Percentiles rank a stretch among this genome's conserved stretches.
Evolutionary conservation across 805 yeast species (phyloP).

Genomic region (Saitoella complicata): DNA sequence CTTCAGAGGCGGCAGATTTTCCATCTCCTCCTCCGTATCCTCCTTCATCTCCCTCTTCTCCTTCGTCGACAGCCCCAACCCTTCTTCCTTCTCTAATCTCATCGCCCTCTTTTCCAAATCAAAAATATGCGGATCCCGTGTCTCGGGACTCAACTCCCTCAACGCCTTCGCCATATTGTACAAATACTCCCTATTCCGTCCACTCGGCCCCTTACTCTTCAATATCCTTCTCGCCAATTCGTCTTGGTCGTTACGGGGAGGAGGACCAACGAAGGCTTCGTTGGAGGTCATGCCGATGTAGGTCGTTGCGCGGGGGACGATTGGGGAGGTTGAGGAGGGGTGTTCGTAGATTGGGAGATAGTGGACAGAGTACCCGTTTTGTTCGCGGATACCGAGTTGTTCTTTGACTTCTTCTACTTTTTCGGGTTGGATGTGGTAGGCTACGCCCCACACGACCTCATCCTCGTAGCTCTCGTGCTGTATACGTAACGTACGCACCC

Average conservation of each 20-base stretch:
- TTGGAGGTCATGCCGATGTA: slow-evolving; percentile 76
- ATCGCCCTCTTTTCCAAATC: slow-evolving; percentile 22
- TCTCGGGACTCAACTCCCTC: slow-evolving; percentile 23
- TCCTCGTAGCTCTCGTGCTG: neutral
- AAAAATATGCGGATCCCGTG: slow-evolving; percentile 29
- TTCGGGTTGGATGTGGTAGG: slow-evolving; percentile 59
- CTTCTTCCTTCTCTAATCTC: slow-evolving; percentile 5
- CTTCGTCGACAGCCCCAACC: neutral
- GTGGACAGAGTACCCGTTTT: slow-evolving; percentile 70
- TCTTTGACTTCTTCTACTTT: slow-evolving; percentile 43
- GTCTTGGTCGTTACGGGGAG: slow-evolving; percentile 24
- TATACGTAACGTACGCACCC: no score
- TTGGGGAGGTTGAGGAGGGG: slow-evolving; percentile 2
- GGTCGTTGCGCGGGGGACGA: slow-evolving; percentile 36
- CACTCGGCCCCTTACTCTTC: slow-evolving; percentile 58
- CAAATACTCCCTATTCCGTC: slow-evolving; percentile 61
- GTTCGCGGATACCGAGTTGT: slow-evolving; percentile 68
- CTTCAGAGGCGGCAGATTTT: no score
- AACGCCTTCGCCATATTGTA: slow-evolving; percentile 36
- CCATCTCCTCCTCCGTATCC: neutral
- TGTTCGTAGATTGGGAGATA: slow-evolving; percentile 36
- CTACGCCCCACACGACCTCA: slow-evolving; percentile 52
- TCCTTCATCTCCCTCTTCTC: neutral
- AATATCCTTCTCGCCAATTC: slow-evolving; percentile 47
- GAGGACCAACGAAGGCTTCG: slow-evolving; percentile 76